phyloP scores from a whole-genome alignment of 2,329 filamentous ascomycete species.

The Exserohilum turcica region DNA sequence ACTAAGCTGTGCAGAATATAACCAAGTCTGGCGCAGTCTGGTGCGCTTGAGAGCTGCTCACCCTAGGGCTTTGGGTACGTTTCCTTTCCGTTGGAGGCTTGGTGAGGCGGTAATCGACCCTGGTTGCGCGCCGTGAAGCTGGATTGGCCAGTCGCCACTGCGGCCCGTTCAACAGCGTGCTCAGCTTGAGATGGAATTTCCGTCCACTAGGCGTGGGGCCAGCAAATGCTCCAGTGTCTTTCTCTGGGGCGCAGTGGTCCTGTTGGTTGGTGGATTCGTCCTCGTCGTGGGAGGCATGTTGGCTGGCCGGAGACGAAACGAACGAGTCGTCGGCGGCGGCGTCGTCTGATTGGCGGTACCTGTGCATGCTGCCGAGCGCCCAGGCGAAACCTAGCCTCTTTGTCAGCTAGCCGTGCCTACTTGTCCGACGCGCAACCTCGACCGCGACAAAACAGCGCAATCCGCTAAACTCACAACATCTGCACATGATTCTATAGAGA shows the following conservation, averaged over 20 bases:
- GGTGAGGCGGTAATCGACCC: conserved; percentile 14
- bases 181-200: not conserved
- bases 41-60: not conserved
- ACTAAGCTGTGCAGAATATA: not conserved
- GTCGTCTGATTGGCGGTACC: conserved; percentile 30
- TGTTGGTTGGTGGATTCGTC: conserved; percentile 11
- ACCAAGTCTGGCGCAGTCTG: no score
- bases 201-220: not conserved
- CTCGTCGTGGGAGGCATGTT: conserved; percentile 9
- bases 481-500: not conserved
- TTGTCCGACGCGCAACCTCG: conserved; percentile 2
- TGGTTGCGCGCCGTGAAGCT: conserved; percentile 2
- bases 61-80: not conserved
- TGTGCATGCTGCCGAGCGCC: conserved; percentile 34
- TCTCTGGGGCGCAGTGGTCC: conserved; percentile 6
- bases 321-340: conserved; percentile 16
- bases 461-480: not conserved
- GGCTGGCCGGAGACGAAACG: conserved; percentile 11
- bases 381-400: conserved; percentile 28
- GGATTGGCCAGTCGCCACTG: conserved; percentile 10
- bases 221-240: not conserved
- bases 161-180: conserved; percentile 2
- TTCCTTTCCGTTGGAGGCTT: not conserved
- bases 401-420: conserved; percentile 18
- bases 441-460: conserved; percentile 2